Evolutionary conservation across 192 early-diverging fungal genomes (phyloP), one percentile per base, ranked within the genome.

Genomic region (Phlyctochytrium bullatum): DNA sequence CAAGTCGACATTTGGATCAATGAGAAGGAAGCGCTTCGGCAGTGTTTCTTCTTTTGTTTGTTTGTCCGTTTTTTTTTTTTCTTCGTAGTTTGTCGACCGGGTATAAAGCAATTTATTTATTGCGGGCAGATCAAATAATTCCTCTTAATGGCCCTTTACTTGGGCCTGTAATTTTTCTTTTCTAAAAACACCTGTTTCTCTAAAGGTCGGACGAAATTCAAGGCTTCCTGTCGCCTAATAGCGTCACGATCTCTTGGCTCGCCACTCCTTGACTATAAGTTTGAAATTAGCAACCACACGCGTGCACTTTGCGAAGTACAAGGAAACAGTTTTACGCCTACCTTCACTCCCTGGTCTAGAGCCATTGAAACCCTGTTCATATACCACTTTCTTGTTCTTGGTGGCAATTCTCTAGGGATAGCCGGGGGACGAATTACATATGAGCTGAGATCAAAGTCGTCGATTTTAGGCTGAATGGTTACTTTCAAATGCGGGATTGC

Each of bases 311-410:
- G 34, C 0, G 33, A 14, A 0, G 34, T 20, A 62, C 1, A n/a
- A 40, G 34, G 28, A 32, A 0, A 25, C 27, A 62, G 32, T 23
- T 69, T 62, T 24, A 23, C 30, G 33, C 65, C 47, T 31, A 73
- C 66, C 52, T 69, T 69, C 16, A 36, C 27, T 40, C 68, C 67
- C 68, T 79, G 77, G 28, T 83, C 81, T n/a, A 83, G 54, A 3
- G 72, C 72, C 83, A 84, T 84, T 20, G 83, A 81, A 25, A 79
- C 71, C 27, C 83, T 64, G 69, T 81, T 81, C 67, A 76, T 80
- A 62, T 80, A 85, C 83, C 83, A 85, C 62, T 85, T 85, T 58
- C 79, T 85, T 12, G 65, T 63, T 61, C 71, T 58, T 35, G 75
- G 80, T 23, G 72, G 76, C 16, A 82, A 61, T 6, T 74, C 75